Conservation (phyloP, 2,329 filamentous ascomycete species). For the Apiospora aurea region DNA sequence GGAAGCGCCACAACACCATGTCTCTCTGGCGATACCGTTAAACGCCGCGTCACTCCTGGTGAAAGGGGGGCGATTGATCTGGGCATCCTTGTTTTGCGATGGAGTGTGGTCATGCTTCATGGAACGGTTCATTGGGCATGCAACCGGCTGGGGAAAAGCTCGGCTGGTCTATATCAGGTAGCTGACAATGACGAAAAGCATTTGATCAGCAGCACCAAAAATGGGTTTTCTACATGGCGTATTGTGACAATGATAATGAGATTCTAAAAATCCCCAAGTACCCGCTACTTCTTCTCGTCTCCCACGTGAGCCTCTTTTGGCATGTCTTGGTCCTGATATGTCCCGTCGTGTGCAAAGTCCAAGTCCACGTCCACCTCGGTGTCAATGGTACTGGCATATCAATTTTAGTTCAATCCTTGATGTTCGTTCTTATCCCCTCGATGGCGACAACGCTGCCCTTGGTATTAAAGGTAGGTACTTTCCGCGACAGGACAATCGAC, state of each 20-base stretch:
- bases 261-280: conserved; percentile 20
- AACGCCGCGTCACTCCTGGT: conserved; percentile 39
- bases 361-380: background rate
- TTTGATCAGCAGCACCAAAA: conserved; percentile 28
- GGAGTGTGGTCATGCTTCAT: conserved; percentile 41
- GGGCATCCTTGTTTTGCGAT: conserved; percentile 39
- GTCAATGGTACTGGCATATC: background rate
- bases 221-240: conserved; percentile 20
- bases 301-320: background rate
- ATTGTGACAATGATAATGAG: conserved; percentile 23
- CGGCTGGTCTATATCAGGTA: conserved; percentile 44
- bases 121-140: conserved; percentile 41
- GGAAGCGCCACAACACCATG: conserved; percentile 99
- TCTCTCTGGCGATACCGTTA: conserved; percentile 98
- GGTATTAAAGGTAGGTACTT: no score
- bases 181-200: conserved; percentile 41
- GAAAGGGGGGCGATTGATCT: conserved; percentile 34
- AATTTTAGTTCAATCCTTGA: no score
- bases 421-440: no score
- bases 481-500: no score
- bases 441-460: no score
- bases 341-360: background rate
- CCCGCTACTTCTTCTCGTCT: conserved; percentile 1
- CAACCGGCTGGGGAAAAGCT: conserved; percentile 41
- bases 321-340: background rate